Evolutionary conservation across 805 yeast species (phyloP), one percentile per base, ranked within the genome.

Genomic region (Candida wancherniae): DNA sequence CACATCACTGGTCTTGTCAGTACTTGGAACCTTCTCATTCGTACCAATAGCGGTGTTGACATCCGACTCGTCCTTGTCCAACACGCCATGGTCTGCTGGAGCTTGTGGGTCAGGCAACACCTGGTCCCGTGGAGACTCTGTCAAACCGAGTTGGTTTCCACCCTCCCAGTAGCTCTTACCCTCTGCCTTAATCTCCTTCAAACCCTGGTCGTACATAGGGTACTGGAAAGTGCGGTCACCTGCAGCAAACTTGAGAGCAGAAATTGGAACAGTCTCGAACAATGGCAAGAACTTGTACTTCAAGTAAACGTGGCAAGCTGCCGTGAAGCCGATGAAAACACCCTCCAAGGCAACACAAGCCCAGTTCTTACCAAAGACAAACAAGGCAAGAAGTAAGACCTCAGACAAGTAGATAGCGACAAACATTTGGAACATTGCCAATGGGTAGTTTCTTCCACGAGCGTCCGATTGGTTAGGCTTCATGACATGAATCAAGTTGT

Each of bases 361-460:
- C 90, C 90, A 84, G 42, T 80, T 69, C 63, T 84, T 80, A 26
- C 76, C 73, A 76, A 81, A 77, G 22, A 83, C 81, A 50, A 83
- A 83, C 51, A 84, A 63, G 22, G 83, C 90, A 36, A 75, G 55
- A 34, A 82, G 58, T 56, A 84, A 77, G 25, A 80, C 59, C 55
- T 84, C 85, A 25, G 80, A 81, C 39, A 84, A 59, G 54, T 84
- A 84, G 24, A 84, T 42, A 9, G 80, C 87, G 35, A 75, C 81
- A 53, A 81, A 82, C 9, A 77, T 64, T 57, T 82, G 85, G 55
- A 82, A 77, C 42, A 83, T 53, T 2, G 86, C 84, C 46, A 71
- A 63, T 27, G 86, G 83, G 52, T 82, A 84, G 52, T 76, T 73
- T 48, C 85, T 69, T 22, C 94, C 94, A 53, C 84, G 73, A 23